These are phyloP conservation scores for Suaeda aralocaspica DNA, from an alignment of 148 eudicot species.

Conservation along the genomic window DNA sequence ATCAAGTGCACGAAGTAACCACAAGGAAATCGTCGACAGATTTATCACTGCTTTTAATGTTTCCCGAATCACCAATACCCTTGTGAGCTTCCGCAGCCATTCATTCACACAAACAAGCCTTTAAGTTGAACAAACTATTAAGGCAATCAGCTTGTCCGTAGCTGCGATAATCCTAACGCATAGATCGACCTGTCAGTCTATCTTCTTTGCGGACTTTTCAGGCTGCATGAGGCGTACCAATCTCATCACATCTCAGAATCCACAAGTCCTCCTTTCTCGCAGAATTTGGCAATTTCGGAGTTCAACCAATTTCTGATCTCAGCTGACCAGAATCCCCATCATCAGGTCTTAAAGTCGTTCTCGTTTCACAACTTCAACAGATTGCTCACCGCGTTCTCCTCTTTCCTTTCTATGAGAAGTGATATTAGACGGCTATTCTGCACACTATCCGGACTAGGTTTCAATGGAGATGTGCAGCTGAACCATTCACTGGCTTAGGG, in stretches of 20 bases:
- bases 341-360: conserved; percentile 54
- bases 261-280: conserved; percentile 71
- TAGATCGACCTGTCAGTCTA: conserved; percentile 51
- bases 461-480: conserved; percentile 48
- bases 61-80: conserved; percentile 61
- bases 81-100: conserved; percentile 88
- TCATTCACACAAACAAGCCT: conserved; percentile 74
- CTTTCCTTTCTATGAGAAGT: conserved; percentile 69
- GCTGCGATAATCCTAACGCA: conserved; percentile 73
- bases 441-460: conserved; percentile 58
- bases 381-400: conserved; percentile 69
- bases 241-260: conserved; percentile 74
- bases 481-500: conserved; percentile 69
- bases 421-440: conserved; percentile 47
- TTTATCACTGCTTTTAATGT: conserved; percentile 64
- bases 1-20: conserved; percentile 81
- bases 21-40: conserved; percentile 79
- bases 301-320: conserved; percentile 49
- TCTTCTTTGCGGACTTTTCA: conserved; percentile 53
- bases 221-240: conserved; percentile 78
- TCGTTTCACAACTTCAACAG: conserved; percentile 53
- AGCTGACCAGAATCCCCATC: conserved; percentile 43
- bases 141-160: conserved; percentile 86
- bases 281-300: conserved; percentile 60
- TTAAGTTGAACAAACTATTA: conserved; percentile 67